phyloP scores from a whole-genome alignment of 2,329 filamentous ascomycete species.

The Sclerotinia trifoliorum region DNA sequence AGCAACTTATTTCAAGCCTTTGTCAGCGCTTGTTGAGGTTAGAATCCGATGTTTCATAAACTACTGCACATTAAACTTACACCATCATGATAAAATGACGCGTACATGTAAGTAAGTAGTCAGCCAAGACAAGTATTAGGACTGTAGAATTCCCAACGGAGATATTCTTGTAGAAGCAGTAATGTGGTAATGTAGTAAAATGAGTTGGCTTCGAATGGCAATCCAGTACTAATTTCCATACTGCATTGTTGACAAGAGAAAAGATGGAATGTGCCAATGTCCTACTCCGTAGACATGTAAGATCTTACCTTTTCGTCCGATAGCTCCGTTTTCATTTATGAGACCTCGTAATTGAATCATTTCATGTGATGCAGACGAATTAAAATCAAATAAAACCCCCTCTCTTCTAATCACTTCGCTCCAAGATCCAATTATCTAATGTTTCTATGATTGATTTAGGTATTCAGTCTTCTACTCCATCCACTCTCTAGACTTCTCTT shows the following conservation, averaged over 20 bases:
- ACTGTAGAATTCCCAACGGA: not conserved
- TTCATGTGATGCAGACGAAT: slow-evolving; percentile 17
- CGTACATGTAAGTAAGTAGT: slow-evolving; percentile 9
- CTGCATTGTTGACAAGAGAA: too few relatives aligned
- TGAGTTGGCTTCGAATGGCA: too few relatives aligned
- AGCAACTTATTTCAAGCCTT: not conserved
- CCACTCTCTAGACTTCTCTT: not conserved
- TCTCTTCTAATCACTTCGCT: not conserved
- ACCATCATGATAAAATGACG: slow-evolving; percentile 9
- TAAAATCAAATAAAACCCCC: not conserved
- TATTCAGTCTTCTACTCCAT: not conserved
- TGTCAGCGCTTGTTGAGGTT: not conserved
- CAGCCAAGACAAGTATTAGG: not conserved
- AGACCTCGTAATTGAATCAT: slow-evolving; percentile 21
- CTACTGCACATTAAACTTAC: not conserved
- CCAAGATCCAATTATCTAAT: not conserved
- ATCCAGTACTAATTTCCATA: too few relatives aligned
- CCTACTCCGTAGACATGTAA: not conserved
- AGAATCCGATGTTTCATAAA: too few relatives aligned
- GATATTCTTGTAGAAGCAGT: too few relatives aligned
- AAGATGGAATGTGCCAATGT: not conserved
- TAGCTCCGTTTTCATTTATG: slow-evolving; percentile 1
- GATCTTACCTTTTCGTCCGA: not conserved
- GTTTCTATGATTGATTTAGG: not conserved
- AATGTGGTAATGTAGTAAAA: too few relatives aligned